These are phyloP conservation scores for Alternaria longipes DNA, from an alignment of 2,329 filamentous ascomycete genomes.

Conservation along the genomic window DNA sequence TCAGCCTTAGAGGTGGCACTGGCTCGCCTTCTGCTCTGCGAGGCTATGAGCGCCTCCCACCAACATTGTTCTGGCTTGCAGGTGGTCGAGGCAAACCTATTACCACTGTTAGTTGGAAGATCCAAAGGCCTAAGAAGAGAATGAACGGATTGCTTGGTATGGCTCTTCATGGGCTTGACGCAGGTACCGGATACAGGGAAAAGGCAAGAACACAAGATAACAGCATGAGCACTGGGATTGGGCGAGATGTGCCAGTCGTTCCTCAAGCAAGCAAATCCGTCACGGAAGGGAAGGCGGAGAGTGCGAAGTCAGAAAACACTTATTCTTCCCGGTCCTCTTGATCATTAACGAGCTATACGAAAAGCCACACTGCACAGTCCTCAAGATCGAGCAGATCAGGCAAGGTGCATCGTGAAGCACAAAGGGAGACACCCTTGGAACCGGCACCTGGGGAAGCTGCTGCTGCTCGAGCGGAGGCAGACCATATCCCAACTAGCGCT, in stretches of 20 bases:
- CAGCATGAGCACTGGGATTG: not conserved
- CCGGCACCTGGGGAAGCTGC: not conserved
- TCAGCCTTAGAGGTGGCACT: slow-evolving; percentile 32
- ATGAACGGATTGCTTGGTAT: slow-evolving; percentile 38
- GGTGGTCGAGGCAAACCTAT: slow-evolving; percentile 30
- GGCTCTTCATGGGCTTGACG: slow-evolving; percentile 28
- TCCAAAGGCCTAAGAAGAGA: slow-evolving; percentile 29
- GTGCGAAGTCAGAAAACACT: not conserved
- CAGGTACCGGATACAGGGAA: not conserved
- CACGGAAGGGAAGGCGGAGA: not conserved
- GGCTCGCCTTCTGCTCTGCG: slow-evolving; percentile 2
- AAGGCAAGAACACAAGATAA: not conserved
- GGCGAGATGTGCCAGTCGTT: not conserved
- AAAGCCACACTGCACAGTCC: not conserved
- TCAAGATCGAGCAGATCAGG: not conserved
- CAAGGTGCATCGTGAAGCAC: not conserved
- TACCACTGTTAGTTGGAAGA: slow-evolving; percentile 32
- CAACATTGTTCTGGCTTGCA: slow-evolving; percentile 35
- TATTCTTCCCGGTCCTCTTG: not conserved
- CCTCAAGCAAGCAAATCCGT: not conserved
- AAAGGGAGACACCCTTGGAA: not conserved
- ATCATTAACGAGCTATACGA: not conserved
- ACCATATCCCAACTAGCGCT: not conserved
- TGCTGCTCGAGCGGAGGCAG: not conserved
- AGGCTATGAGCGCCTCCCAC: slow-evolving; percentile 24